Base-by-base conservation (phyloP, 306 rosid genomes). In the Benincasa hispida region DNA sequence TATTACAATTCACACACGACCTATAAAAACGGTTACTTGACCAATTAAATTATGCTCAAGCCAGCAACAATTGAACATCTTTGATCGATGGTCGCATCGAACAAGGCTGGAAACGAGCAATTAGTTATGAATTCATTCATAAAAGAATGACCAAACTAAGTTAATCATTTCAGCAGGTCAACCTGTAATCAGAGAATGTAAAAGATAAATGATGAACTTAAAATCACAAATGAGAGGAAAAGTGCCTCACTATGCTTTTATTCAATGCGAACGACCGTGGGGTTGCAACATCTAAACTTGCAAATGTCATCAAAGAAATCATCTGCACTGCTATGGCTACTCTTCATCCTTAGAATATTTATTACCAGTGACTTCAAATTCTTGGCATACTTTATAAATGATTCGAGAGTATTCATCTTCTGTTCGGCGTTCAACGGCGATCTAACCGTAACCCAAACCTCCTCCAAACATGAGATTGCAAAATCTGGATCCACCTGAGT, bases 371-470 rank as follows among this genome's bases (percentile, higher is more conserved):
- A 59, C 89, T 84, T 89, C 13, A 95, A 58, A 82, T 83, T 89
- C 81, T 81, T 89, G 73, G 91, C 97, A 45, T 87, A 88, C 88
- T 83, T 95, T 39, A 92, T 54, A 75, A 95, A 81, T 27, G 98
- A 95, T 62, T 95, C 99, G 3, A 95, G 92, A 54, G 96, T 92
- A 81, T 65, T 86, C 87, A 95, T 92, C 86, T 95, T 95, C 77
- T 92, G 99, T 74, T 92, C 99, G 75, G 97, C 99, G 69, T 94
- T 94, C 61, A 92, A 82, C 0, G 99, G 99, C 3, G 99, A 94
- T 76, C 99, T 78, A 72, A 94, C 96, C 0, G 96, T 87, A 70
- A 94, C 70, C 58, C 86, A 82, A 72, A 86, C 96, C 83, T 92
- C 96, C 84, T 94, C 93, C 89, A 94, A 78, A 79, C 84, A 90